Base-by-base conservation (phyloP, 2,329 filamentous ascomycete genomes). In the Coniosporium tulheliwenetii region DNA sequence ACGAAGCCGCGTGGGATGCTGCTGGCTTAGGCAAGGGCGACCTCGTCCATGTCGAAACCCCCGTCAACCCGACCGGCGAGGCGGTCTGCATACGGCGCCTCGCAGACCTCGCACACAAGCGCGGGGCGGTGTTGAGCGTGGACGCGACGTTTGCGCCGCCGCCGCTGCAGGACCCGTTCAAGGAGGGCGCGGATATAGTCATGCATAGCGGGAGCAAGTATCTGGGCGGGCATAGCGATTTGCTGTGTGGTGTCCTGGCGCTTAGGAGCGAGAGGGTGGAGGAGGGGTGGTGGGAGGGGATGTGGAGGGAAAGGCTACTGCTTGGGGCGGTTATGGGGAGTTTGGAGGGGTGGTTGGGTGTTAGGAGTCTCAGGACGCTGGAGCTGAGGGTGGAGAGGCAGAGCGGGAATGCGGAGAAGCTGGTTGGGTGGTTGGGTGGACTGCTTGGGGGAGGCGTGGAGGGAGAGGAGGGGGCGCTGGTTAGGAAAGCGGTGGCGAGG, bases 161-260 rank as follows among this genome's bases (percentile, higher is more conserved):
- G 30, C 84, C 85, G 26, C 66, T 98, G 43, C 81, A 85, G 57
- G 83, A 95, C 52, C 87, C 91, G 0, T 91, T 96, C 52, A 55
- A 59, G 26, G 80, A 73, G 57, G 89, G 85, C 37, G 85, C 81
- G 26, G 89, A 96, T 60, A 62, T 87, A 1, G 75, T 94, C 30
- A 82, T 96, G 84, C 91, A 98, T 62, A 81, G 75, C 39, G 91
- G 86, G 3, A 94, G 87, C 13, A 98, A 96, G 69, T 98, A 96
- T 62, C 76, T 98, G 49, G 91, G 91, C 14, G 91, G 91, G 0
- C 91, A 98, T 63, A 89, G 81, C 48, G 91, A 98, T 62, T 71
- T 96, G 71, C 74, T 96, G 5, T 93, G 84, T 55, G 91, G 91
- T 15, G 80, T 93, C 13, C 64, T 98, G 26, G 75, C 77, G 0